Conservation (phyloP, 2,329 filamentous ascomycete genomes). For the Hypoxylon sp. region DNA sequence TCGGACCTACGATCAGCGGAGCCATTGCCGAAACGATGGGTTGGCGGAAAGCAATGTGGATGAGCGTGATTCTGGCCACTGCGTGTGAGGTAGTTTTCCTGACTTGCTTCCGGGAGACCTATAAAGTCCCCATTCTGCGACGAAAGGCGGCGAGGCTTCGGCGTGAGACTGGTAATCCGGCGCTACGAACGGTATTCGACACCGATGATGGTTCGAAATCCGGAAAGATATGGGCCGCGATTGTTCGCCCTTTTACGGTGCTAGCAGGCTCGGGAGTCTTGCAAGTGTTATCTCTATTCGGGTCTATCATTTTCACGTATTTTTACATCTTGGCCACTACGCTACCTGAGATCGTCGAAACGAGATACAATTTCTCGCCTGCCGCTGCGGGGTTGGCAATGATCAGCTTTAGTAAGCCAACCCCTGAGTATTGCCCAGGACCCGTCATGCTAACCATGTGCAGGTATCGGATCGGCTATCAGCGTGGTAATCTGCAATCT, state of each 20-base stretch:
- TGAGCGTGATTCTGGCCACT: constrained; percentile 63
- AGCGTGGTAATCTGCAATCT: constrained; percentile 66
- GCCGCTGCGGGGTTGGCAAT: constrained; percentile 68
- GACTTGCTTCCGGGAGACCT: constrained; percentile 71
- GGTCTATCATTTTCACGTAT: constrained; percentile 64
- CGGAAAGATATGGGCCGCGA: constrained; percentile 57
- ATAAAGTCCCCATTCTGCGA: constrained; percentile 69
- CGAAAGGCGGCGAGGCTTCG: constrained; percentile 57
- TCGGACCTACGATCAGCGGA: constrained; percentile 70
- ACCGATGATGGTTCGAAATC: constrained; percentile 44
- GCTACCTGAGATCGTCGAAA: constrained; percentile 65
- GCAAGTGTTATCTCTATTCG: constrained; percentile 62
- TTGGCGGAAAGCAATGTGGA: constrained; percentile 69
- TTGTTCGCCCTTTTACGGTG: constrained; percentile 63
- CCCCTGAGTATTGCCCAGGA: background rate
- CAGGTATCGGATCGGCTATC: constrained; percentile 65
- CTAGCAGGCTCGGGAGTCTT: constrained; percentile 67
- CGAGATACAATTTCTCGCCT: constrained; percentile 65
- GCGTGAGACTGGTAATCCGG: constrained; percentile 51
- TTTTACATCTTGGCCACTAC: constrained; percentile 70
- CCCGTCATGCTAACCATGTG: constrained; percentile 37
- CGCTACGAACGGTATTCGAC: constrained; percentile 55
- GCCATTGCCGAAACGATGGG: constrained; percentile 68
- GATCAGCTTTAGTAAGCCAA: constrained; percentile 66
- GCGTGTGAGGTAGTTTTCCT: constrained; percentile 67